Base-by-base conservation (phyloP, 192 early-diverging fungal species). In the Coemansia sp. region DNA sequence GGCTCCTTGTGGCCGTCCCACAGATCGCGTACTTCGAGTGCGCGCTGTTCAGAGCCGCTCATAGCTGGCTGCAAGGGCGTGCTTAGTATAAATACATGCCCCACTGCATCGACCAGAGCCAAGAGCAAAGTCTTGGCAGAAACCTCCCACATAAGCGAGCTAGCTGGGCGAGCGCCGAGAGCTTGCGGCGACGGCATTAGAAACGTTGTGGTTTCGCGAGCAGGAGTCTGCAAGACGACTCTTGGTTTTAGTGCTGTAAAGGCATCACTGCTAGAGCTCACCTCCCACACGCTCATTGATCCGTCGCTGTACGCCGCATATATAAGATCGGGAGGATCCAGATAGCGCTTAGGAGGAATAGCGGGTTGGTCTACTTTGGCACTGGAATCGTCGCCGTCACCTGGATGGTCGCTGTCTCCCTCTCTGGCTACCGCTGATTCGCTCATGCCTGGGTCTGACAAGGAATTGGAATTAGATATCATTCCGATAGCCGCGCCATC, bases 1-100 rank as follows among this genome's bases (percentile, higher is more conserved):
- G 71, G 49, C 62, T 77, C 74, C 60, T 64, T 85, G 68, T 85
- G 83, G 0, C 83, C 83, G 24, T 85, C 83, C 78, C 79, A 85
- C 47, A 84, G 71, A 31, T 52, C 41, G 44, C 27, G 63, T 43
- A 84, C 47, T 13, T 44, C 12, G 8, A 79, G 62, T 11, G 68
- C n/a, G 1, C 16, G 38, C 3, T 41, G 33, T 0, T 27, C 15
- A 16, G n/a, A 20, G 4, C n/a, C 31, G 18, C n/a, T 49, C 40
- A 44, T 1, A 22, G 38, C 50, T 5, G 18, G 15, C 16, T 43
- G 40, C 15, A 18, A 33, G 13, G 68, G 70, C n/a, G 62, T 60
- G 49, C 62, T n/a, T 18, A 79, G 49, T 24, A 79, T 27, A 47
- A 75, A 79, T 12, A 84, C 62, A 34, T 84, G 81, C 1, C 81